Base-by-base conservation (phyloP, 2,329 filamentous ascomycete species). In the Pezicula carpinea region DNA sequence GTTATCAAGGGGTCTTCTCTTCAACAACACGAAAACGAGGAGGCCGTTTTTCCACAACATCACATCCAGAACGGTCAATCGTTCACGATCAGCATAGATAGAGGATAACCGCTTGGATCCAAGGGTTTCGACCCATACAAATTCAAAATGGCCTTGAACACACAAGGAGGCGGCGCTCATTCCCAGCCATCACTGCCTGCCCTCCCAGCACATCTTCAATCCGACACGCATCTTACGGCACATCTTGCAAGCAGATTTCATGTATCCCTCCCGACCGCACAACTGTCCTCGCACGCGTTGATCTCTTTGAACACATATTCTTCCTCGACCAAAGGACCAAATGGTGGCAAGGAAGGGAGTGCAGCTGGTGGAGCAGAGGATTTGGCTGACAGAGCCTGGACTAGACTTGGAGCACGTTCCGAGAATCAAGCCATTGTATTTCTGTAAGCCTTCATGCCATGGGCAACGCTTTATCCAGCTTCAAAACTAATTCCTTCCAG, bases 401-500 rank as follows among this genome's bases (percentile, higher is more conserved):
- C 89, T 55, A 80, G 93, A 56, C 73, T 99, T 18, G 92, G 92
- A 40, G 82, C 89, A 53, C 83, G 93, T 44, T 89, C 87, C 2
- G 93, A 99, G 69, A 96, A 95, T 66, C 93, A 99, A 68, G 88
- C 91, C 1, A 74, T 96, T 44, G 77, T 96, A 2, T 97, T 99
- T 59, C 70, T 99, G 90, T 96, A 78, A 74, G 89, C 79, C 39
- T 29, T 29, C 6, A 29, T 17, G 15, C 19, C 18, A 14, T 14
- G 22, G 11, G n/a, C 38, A 11, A 21, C 5, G n/a, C 29, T 43
- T 65, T 57, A 22, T 35, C 39, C n/a, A 23, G 46, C n/a, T 26
- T 13, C 35, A 26, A 18, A 47, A 51, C 50, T 58, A 49, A 58
- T 45, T 14, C 17, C 46, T 36, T 43, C 42, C 56, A 96, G 91